Conservation (phyloP, 305 asterid genomes). For the Solanum hybrid region DNA sequence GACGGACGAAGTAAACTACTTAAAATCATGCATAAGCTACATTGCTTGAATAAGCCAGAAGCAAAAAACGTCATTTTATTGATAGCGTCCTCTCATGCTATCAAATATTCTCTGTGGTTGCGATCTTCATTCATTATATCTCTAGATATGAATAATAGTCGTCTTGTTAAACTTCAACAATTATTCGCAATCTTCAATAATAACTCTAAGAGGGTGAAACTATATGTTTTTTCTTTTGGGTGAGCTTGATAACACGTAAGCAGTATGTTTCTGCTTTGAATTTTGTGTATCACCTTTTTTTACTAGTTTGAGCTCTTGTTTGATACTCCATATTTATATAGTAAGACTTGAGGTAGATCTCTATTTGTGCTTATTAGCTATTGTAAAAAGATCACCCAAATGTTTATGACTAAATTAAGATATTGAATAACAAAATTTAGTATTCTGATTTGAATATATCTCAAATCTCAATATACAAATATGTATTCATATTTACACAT, state of each 20-base stretch:
- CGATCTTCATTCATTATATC: not conserved
- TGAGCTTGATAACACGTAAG: not conserved
- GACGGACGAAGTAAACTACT: not conserved
- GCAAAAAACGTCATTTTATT: not conserved
- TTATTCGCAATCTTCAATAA: not conserved
- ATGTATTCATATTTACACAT: not conserved
- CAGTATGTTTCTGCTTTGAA: not conserved
- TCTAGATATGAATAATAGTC: not conserved
- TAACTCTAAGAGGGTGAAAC: not conserved
- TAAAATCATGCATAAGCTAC: not conserved
- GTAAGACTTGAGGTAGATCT: not conserved
- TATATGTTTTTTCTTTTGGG: too few species aligned
- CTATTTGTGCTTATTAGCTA: not conserved
- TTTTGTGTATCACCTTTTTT: not conserved
- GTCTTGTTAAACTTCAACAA: not conserved
- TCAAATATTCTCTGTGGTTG: not conserved
- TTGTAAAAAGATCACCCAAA: not conserved
- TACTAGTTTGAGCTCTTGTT: not conserved
- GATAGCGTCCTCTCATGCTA: not conserved
- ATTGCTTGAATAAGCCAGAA: not conserved
- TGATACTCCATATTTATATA: not conserved
- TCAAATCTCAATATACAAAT: not conserved
- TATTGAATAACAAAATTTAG: not conserved
- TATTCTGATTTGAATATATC: not conserved
- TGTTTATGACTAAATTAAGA: not conserved